Base-by-base conservation (phyloP, 768 basidiomycete species). In the Leccinum variicolor region DNA sequence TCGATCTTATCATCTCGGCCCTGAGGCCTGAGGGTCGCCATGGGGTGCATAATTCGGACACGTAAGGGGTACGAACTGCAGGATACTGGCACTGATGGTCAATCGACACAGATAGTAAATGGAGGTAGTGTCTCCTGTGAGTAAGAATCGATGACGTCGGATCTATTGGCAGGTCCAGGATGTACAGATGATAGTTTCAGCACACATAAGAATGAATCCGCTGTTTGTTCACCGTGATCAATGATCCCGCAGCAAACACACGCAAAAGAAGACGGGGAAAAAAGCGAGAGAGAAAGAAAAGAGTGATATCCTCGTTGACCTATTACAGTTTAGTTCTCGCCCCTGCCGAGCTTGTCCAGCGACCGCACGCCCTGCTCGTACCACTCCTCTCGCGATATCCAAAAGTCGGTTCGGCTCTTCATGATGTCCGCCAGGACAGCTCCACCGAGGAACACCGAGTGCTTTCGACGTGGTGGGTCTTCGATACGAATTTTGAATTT, bases 401-500 rank as follows among this genome's bases (percentile, higher is more conserved):
- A 97, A 78, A 98, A 99, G 68, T 93, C 91, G 69, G 91, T 84
- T 10, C 92, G 84, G 69, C 79, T 81, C 78, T 96, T 96, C 97
- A 98, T 98, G 75, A 98, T 98, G 74, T 98, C 96, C 3, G 94
- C 96, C 29, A 99, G 78, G 6, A 98, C 96, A n/a, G 94, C 96
- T 49, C 97, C 97, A 25, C 97, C 97, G 8, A 98, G 84, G 87
- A 98, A 98, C 36, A 98, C 96, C 95, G 97, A 97, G 74, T 98
- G 96, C 75, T 98, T 98, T 69, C 97, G 84, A 69, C 94, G 88
- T 29, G 97, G 97, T 28, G 96, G 94, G 74, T 98, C 97, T 74
- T 99, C 96, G 66, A 98, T 98, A 48, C 88, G 86, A 72, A 98
- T 95, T 80, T 99, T 98, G 83, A 99, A 98, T 89, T 98, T 96